Percentiles rank a stretch among this genome's conserved stretches.
Conservation (phyloP, 176 grass and related monocot species). For the Raddia distichophylla region DNA sequence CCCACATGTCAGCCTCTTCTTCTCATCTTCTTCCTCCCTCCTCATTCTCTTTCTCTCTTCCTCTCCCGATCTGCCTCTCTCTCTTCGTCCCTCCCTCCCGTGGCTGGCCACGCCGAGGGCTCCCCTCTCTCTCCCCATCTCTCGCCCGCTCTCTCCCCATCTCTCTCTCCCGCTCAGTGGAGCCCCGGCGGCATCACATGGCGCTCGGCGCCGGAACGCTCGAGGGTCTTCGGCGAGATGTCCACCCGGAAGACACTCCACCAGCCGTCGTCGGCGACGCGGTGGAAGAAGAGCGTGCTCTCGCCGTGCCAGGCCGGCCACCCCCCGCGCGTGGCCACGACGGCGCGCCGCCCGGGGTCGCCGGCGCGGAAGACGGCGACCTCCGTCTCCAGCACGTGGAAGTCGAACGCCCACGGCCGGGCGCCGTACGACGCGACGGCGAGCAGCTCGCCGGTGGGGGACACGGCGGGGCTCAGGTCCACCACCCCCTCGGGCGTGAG, state of each 20-base stretch:
- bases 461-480: conserved; percentile 89
- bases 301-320: conserved; percentile 88
- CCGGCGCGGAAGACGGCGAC: conserved; percentile 62
- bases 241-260: conserved; percentile 81
- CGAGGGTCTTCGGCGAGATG: conserved; percentile 51
- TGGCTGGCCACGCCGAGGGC: no score
- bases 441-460: conserved; percentile 53
- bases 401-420: conserved; percentile 73
- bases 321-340: conserved; percentile 46
- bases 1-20: no score
- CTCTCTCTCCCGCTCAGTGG: no score
- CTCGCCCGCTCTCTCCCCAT: no score
- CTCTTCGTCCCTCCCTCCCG: no score
- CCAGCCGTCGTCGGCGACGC: conserved; percentile 85
- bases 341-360: conserved; percentile 54
- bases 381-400: conserved; percentile 73
- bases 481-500: conserved; percentile 51
- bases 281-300: conserved; percentile 69
- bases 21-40: no score
- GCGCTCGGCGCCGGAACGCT: conserved; percentile 30
- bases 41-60: no score
- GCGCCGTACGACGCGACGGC: conserved; percentile 86
- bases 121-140: no score
- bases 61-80: no score
- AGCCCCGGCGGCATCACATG: conserved; percentile 73